These are phyloP conservation scores for Mortierella claussenii DNA, from an alignment of 192 early-diverging fungal species.

Conservation along the genomic window DNA sequence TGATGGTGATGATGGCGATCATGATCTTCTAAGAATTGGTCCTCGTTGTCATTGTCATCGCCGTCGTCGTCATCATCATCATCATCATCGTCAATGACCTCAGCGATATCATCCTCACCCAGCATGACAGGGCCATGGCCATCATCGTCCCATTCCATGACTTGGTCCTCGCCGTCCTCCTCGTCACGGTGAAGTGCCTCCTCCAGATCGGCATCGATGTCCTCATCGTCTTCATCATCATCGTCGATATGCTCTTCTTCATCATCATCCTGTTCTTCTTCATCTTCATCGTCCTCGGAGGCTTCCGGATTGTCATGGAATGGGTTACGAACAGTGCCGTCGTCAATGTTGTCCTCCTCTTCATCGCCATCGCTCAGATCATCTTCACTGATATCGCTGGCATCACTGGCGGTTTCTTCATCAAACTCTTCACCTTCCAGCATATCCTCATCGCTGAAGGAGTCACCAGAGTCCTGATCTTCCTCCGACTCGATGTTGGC, in stretches of 20 bases:
- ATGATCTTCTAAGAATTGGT: conserved; percentile 37
- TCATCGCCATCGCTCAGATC: conserved; percentile 65
- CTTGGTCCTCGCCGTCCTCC: conserved; percentile 64
- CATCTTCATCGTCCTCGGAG: conserved; percentile 61
- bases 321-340: conserved; percentile 58
- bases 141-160: conserved; percentile 61
- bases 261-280: conserved; percentile 58
- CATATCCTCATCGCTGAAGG: conserved; percentile 71
- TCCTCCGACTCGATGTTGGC: conserved; percentile 80
- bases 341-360: conserved; percentile 71
- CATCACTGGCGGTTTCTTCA: conserved; percentile 73
- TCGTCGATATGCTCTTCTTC: conserved; percentile 55
- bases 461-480: conserved; percentile 63
- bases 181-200: conserved; percentile 62
- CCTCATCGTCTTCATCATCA: conserved; percentile 58
- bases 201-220: conserved; percentile 49
- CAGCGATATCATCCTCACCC: conserved; percentile 56
- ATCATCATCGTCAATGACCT: conserved; percentile 65
- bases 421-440: conserved; percentile 78
- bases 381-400: conserved; percentile 66
- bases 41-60: conserved; percentile 55
- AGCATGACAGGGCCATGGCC: conserved; percentile 57
- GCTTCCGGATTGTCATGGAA: conserved; percentile 51
- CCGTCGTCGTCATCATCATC: conserved; percentile 64
- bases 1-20: conserved; percentile 54